Evolutionary conservation across 768 basidiomycete genomes (phyloP).

Genomic region (Tricholomella constricta): DNA sequence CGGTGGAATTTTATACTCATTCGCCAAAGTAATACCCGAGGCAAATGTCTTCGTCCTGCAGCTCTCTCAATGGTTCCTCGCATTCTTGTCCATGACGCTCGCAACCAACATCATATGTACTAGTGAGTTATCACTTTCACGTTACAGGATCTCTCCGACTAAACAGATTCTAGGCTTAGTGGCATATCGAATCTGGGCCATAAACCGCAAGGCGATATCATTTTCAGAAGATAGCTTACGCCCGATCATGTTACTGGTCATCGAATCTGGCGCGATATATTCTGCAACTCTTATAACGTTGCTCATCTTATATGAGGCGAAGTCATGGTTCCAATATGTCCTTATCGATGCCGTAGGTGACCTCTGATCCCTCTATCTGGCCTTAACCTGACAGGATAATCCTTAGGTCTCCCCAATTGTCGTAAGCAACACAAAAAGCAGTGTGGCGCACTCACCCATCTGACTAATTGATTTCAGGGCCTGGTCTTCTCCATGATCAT

Average conservation of each 20-base stretch:
- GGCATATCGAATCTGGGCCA: conserved; percentile 35
- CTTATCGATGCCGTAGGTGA: conserved; percentile 35
- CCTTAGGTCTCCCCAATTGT: conserved; percentile 15
- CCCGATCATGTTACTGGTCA: conserved; percentile 36
- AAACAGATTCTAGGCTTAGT: conserved; percentile 31
- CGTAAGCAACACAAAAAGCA: neutral
- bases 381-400: too few species aligned
- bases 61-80: conserved; percentile 37
- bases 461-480: conserved; percentile 10
- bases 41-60: conserved; percentile 33
- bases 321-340: conserved; percentile 39
- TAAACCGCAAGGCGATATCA: conserved; percentile 26
- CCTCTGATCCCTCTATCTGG: too few species aligned
- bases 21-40: conserved; percentile 26
- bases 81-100: conserved; percentile 40
- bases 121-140: conserved; percentile 13
- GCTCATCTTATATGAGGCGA: conserved; percentile 32
- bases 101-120: conserved; percentile 40
- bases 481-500: conserved; percentile 43
- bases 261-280: too few species aligned
- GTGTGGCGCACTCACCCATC: neutral
- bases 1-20: conserved; percentile 33
- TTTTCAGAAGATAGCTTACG: conserved; percentile 26
- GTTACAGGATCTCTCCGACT: too few species aligned
- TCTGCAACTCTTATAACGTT: conserved; percentile 32